Conservation (phyloP, 2,329 filamentous ascomycete genomes). For the Colletotrichum musae region DNA sequence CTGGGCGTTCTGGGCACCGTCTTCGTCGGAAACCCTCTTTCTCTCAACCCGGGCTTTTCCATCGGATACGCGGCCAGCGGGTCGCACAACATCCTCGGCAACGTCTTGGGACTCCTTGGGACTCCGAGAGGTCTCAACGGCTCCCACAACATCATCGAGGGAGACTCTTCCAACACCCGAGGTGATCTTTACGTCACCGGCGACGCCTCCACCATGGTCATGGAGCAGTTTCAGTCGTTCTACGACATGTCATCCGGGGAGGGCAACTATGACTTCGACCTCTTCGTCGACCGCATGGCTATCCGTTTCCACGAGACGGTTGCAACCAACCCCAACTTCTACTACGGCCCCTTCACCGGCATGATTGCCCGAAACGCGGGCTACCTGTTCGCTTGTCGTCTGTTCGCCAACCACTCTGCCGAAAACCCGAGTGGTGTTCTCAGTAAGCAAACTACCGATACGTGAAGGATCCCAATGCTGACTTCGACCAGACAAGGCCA, state of each 20-base stretch:
- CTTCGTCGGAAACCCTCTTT: conserved; percentile 65
- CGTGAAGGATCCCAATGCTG: background rate
- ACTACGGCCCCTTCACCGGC: conserved; percentile 67
- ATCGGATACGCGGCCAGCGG: conserved; percentile 61
- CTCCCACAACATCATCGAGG: conserved; percentile 70
- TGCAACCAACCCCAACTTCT: conserved; percentile 66
- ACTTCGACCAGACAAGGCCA: conserved; percentile 47
- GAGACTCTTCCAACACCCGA: conserved; percentile 66
- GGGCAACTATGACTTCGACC: conserved; percentile 52
- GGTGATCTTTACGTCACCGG: conserved; percentile 67
- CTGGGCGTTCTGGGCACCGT: conserved; percentile 63
- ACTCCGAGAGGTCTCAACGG: conserved; percentile 62
- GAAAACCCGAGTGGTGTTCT: conserved; percentile 53
- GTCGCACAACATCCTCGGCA: conserved; percentile 57
- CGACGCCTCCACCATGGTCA: conserved; percentile 65
- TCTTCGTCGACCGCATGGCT: conserved; percentile 59
- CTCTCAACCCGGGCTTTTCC: conserved; percentile 64
- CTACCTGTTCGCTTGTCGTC: conserved; percentile 58
- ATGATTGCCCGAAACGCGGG: conserved; percentile 64
- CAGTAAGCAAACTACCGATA: conserved; percentile 10
- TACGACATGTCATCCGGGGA: conserved; percentile 47
- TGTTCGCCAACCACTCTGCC: conserved; percentile 60
- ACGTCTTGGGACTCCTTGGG: conserved; percentile 60
- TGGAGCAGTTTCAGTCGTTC: conserved; percentile 62
- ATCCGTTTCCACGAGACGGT: conserved; percentile 63